Base-by-base conservation (phyloP, 2,329 filamentous ascomycete species). In the Colletotrichum tabaci region DNA sequence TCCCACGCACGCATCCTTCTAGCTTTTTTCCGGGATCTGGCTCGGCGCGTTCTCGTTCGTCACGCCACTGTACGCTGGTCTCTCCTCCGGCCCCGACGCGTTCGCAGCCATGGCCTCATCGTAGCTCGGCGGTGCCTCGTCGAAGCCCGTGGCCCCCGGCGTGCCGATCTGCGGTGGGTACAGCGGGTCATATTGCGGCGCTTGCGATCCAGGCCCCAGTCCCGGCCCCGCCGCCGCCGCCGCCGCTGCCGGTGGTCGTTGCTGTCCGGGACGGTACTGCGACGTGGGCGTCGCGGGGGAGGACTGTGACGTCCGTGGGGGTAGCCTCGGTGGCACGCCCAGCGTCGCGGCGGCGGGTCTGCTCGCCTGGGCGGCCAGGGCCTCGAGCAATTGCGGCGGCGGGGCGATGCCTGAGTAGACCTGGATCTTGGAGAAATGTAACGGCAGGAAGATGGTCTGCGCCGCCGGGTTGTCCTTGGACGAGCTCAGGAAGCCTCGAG, bases 41-140 rank as follows among this genome's bases (percentile, higher is more conserved):
- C 87, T 88, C 0, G 88, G 88, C 47, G 84, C 87, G 76, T 91
- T 89, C 78, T 90, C 89, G 67, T 89, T 87, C 53, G 89, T 91
- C 30, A 90, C 86, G 1, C 89, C 89, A 72, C 88, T 90, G 79
- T 93, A 95, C 16, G 90, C 90, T 38, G 92, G 90, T 76, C 95
- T 86, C 78, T 94, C 89, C 67, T 94, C 89, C 1, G 94, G 93
- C 46, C 89, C 92, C 0, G 85, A 81, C 73, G 96, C 82, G 70
- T 91, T 89, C 74, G 94, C 92, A 8, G 94, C 95, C 82, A 98
- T 92, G 15, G 94, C 95, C 81, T 98, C 95, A 82, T 98, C 95
- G 78, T 98, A 98, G 77, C 94, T 98, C 9, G 95, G 95, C 21
- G 96, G 95, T n/a, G 94, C 94, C 67, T 96, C 94, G 42, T 94